Base-by-base conservation (phyloP, 2,329 filamentous ascomycete genomes). In the Metarhizium album region DNA sequence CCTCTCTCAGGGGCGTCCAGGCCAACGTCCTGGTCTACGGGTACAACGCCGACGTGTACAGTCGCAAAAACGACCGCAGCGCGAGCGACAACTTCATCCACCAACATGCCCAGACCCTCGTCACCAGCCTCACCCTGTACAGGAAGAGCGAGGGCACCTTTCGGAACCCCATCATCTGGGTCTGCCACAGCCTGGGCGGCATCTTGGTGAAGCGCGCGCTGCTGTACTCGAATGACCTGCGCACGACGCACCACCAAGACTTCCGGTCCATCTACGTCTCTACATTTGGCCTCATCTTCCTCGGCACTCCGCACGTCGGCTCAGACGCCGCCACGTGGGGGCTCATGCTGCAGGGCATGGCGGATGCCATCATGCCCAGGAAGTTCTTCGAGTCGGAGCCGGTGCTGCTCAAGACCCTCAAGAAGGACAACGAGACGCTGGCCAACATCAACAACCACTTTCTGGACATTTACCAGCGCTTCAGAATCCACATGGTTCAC, bases 391-490 rank as follows among this genome's bases (percentile, higher is more conserved):
- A 87, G 50, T 77, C 78, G 0, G 84, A 87, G 54, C 74, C 80
- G 0, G 74, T 86, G 29, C 72, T 90, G 42, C 72, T 90, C 54
- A 80, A 77, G 59, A 83, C 84, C 2, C 72, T 90, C n/a, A 83
- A 83, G 62, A 79, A 74, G 47, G 82, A 89, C 60, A 89, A 84
- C 52, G 86, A 89, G 66, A 86, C 79, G 0, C 67, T 90, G 4
- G 79, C 85, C 58, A 83, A 84, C 53, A 88, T 90, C 64, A 89
- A 87, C 63, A 79, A 73, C 48, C 76, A 83, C 52, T 90, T 90
- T 57, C 72, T 83, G 18, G 82, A 88, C 48, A 80, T 89, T 27
- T 82, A 86, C 55, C 76, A 80, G 51, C 75, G 81, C 1, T 89
- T 87, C 60, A 77, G 80, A 56, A 81, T 90, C 47, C 85, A 86